Evolutionary conservation across 2,329 filamentous ascomycete genomes (phyloP).

Genomic region (Parastagonospora nodorum): DNA sequence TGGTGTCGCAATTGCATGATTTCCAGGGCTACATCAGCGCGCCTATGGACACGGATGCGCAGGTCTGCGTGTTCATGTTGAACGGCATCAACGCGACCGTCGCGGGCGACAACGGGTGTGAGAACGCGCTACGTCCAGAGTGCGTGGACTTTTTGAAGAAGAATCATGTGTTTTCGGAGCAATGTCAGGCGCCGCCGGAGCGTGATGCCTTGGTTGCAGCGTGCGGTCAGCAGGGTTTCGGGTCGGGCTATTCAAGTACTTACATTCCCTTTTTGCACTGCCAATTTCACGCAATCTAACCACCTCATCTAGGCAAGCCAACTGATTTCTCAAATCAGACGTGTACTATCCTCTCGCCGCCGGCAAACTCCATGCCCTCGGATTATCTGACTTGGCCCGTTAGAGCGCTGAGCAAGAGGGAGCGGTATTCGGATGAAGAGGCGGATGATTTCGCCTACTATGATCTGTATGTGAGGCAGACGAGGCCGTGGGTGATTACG

Average conservation of each 20-base stretch:
- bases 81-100: not conserved
- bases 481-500: slow-evolving; percentile 1
- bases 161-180: not conserved
- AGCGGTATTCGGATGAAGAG: not conserved
- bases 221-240: not conserved
- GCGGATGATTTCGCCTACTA: not conserved
- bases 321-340: not conserved
- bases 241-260: too few species aligned
- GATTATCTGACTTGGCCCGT: not conserved
- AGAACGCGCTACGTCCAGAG: not conserved
- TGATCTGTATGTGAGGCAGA: slow-evolving; percentile 1
- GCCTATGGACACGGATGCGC: not conserved
- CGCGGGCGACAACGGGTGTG: not conserved
- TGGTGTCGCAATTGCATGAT: not conserved
- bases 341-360: not conserved
- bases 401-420: not conserved
- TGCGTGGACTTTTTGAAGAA: not conserved
- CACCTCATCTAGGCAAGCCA: not conserved
- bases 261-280: too few species aligned
- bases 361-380: not conserved
- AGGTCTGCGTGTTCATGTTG: not conserved
- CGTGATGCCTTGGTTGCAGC: not conserved
- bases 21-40: slow-evolving; percentile 1
- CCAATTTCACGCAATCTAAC: too few species aligned
- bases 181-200: not conserved